Percentiles rank a stretch among this genome's conserved stretches.
phyloP scores from a whole-genome alignment of 768 basidiomycete species.

The Mycena rebaudengoi region DNA sequence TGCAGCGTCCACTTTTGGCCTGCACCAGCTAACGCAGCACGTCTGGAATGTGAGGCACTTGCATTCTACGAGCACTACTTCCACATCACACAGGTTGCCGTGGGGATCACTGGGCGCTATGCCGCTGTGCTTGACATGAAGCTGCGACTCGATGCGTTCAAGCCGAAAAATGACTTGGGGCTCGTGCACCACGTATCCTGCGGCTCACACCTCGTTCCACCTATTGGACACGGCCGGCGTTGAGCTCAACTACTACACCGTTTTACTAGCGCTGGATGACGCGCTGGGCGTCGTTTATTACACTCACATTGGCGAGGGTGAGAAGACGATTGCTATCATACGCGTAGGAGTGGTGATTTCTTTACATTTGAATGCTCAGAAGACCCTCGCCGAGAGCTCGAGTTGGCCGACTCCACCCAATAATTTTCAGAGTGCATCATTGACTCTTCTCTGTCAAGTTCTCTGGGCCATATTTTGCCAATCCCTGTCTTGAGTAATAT shows the following conservation, averaged over 20 bases:
- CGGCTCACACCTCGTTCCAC: neutral
- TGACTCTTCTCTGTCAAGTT: too few relatives aligned
- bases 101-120: neutral
- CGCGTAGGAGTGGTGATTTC: neutral
- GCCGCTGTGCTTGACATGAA: neutral
- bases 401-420: too few relatives aligned
- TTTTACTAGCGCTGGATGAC: constrained; percentile 13
- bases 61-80: neutral
- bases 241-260: neutral
- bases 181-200: neutral
- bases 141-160: neutral
- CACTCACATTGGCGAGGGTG: neutral
- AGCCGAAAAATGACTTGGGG: neutral
- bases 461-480: too few relatives aligned
- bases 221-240: neutral
- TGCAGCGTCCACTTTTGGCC: constrained; percentile 6
- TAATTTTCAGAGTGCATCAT: too few relatives aligned
- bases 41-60: neutral
- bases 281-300: constrained; percentile 14
- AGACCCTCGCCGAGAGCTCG: too few relatives aligned
- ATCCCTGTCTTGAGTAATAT: too few relatives aligned
- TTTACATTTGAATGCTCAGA: too few relatives aligned
- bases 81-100: neutral
- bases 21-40: neutral
- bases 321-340: constrained; percentile 2